Evolutionary conservation across 192 early-diverging fungal species (phyloP), one percentile per base, ranked within the genome.

Genomic region (Gryganskiella cystojenkinii): DNA sequence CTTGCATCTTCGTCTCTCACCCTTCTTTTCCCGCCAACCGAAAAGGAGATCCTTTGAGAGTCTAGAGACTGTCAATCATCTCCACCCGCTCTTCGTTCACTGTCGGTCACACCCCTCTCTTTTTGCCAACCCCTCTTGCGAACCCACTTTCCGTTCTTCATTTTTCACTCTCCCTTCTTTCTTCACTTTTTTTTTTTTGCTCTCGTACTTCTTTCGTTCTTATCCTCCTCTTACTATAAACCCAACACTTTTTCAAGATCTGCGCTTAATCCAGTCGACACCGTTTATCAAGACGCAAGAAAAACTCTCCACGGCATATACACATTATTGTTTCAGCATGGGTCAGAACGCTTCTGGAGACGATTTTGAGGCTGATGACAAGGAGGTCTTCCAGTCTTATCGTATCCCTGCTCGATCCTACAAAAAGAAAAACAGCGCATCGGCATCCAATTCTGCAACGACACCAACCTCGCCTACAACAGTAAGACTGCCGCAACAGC

Each of bases 381-480:
- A 64, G 25, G 74, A 78, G 45, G 74, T 78, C 49, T 78, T 69
- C 45, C 74, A 78, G 24, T 78, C 74, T 22, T 78, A 78, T 40
- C 54, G 74, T 20, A 78, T 78, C n/a, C 74, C 74, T 8, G 60
- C 74, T 7, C 61, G 63, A 33, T 65, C 74, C 28, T 78, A 78
- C 64, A 78, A 78, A 33, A 78, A 78, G 40, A 78, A 78, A 31
- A 43, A 35, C 17, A 31, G 35, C 45, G 25, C 52, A 45, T 64
- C 61, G 11, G 35, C 52, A 4, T 65, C 61, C 11, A 55, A 33
- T 1, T 68, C 74, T 2, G 53, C 67, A 1, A 59, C 61, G 13
- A 63, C 74, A 28, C 19, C 15, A 59, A 4, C 22, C n/a, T 3
- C 59, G 58, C 40, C 31, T 43, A 8, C 34, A 42, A 28, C 60